These are phyloP conservation scores for Tulasnella sp. DNA, from an alignment of 768 basidiomycete genomes.

Conservation along the genomic window DNA sequence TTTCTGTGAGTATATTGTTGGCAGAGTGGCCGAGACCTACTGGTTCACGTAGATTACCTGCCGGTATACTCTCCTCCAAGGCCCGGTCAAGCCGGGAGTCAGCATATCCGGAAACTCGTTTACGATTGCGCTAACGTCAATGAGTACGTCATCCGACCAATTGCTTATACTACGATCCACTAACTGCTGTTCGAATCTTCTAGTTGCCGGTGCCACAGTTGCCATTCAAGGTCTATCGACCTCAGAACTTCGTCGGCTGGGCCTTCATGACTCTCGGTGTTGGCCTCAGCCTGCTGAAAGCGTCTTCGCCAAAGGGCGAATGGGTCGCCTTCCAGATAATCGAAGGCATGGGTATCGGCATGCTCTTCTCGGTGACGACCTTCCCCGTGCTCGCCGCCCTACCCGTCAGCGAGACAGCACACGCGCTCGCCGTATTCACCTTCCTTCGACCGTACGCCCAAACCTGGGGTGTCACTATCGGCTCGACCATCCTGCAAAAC, in stretches of 20 bases:
- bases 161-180: background rate
- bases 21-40: background rate
- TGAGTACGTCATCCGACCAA: slow-evolving; percentile 19
- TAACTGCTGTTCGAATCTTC: background rate
- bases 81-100: slow-evolving; percentile 30
- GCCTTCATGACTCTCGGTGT: slow-evolving; percentile 27
- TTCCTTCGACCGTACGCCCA: slow-evolving; percentile 25
- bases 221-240: slow-evolving; percentile 30
- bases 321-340: slow-evolving; percentile 15
- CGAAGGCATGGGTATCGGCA: slow-evolving; percentile 13
- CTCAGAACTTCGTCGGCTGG: slow-evolving; percentile 31
- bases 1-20: slow-evolving; percentile 20
- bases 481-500: slow-evolving; percentile 41
- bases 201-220: slow-evolving; percentile 29
- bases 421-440: slow-evolving; percentile 19
- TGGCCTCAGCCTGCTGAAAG: slow-evolving; percentile 23
- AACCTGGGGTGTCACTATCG: slow-evolving; percentile 30
- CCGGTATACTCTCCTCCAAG: slow-evolving; percentile 27
- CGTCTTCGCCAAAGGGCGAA: background rate
- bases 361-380: slow-evolving; percentile 15
- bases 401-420: slow-evolving; percentile 18
- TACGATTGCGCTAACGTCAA: slow-evolving; percentile 30
- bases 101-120: slow-evolving; percentile 30
- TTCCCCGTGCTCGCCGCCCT: slow-evolving; percentile 26
- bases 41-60: slow-evolving; percentile 19